These are phyloP conservation scores for Zygosaccharomyces pseudorouxii DNA, from an alignment of 805 yeast genomes.

Conservation along the genomic window DNA sequence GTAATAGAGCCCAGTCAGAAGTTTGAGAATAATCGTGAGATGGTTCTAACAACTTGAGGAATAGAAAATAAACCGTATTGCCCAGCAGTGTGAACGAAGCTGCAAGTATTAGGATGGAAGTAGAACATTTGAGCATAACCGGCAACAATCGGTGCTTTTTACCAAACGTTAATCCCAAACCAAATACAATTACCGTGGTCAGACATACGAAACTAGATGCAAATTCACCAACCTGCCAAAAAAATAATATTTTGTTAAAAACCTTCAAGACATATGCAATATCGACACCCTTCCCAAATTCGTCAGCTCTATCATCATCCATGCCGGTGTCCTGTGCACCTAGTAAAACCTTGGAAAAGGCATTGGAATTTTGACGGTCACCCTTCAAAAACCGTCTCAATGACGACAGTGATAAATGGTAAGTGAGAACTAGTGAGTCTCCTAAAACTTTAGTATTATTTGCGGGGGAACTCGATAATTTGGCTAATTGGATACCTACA, in stretches of 20 bases:
- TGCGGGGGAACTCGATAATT: slow-evolving; percentile 16
- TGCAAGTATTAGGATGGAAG: slow-evolving; percentile 5
- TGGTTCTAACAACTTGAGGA: slow-evolving; percentile 19
- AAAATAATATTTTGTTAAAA: slow-evolving; percentile 15
- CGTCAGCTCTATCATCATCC: slow-evolving; percentile 4
- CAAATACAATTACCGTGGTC: slow-evolving; percentile 12
- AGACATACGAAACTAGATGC: slow-evolving; percentile 10
- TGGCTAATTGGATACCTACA: slow-evolving; percentile 30
- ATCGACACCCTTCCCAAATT: slow-evolving; percentile 18
- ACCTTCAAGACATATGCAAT: slow-evolving; percentile 14
- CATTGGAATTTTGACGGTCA: slow-evolving; percentile 16
- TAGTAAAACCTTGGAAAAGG: slow-evolving; percentile 16
- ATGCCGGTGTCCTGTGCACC: slow-evolving; percentile 8
- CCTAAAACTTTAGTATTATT: slow-evolving; percentile 24
- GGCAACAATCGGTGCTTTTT: slow-evolving; percentile 12
- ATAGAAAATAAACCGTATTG: slow-evolving; percentile 12
- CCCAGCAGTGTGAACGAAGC: slow-evolving; percentile 15
- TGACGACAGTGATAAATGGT: slow-evolving; percentile 22
- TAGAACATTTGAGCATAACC: slow-evolving; percentile 7
- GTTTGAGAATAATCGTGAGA: slow-evolving; percentile 7
- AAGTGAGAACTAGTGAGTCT: slow-evolving; percentile 25
- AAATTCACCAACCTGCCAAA: slow-evolving; percentile 14
- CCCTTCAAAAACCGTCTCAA: slow-evolving; percentile 19
- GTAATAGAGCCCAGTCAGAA: slow-evolving; percentile 21
- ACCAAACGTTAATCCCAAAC: slow-evolving; percentile 11